A percentile compares a stretch with the other conserved stretches of the same genome.
Conservation (phyloP, 352 stramenopile genomes). For the Sclerospora graminicola region DNA sequence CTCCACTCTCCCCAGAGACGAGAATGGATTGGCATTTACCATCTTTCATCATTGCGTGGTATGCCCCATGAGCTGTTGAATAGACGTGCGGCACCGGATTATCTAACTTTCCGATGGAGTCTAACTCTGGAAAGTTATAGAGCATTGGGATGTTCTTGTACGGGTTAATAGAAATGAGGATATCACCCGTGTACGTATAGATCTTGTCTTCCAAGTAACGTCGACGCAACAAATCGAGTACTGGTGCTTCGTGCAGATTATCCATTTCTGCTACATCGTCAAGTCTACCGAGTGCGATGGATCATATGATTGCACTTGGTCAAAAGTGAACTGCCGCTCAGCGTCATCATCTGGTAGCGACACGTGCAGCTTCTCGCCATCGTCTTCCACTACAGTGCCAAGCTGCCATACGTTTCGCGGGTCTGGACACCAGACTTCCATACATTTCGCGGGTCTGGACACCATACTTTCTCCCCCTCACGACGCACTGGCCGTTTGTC, state of each 20-base stretch:
- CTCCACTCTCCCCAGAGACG: constrained; percentile 79
- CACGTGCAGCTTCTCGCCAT: constrained; percentile 79
- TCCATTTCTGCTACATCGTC: constrained; percentile 90
- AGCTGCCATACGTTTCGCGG: constrained; percentile 82
- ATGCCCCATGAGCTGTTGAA: constrained; percentile 73
- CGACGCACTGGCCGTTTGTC: constrained; percentile 43
- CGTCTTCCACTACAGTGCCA: constrained; percentile 77
- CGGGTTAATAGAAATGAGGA: constrained; percentile 94
- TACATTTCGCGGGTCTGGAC: too few relatives aligned
- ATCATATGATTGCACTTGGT: constrained; percentile 86
- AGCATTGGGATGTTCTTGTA: constrained; percentile 92
- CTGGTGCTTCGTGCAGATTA: constrained; percentile 86
- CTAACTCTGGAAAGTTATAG: constrained; percentile 87
- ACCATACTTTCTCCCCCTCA: constrained; percentile 84
- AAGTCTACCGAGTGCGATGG: constrained; percentile 83
- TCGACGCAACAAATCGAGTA: constrained; percentile 81
- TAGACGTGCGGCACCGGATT: constrained; percentile 83
- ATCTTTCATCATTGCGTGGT: constrained; percentile 66
- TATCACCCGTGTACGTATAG: constrained; percentile 93
- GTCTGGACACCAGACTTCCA: constrained; percentile 78
- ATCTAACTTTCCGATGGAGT: constrained; percentile 77
- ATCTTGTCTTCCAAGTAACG: constrained; percentile 89
- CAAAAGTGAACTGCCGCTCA: constrained; percentile 71
- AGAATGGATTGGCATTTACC: constrained; percentile 83
- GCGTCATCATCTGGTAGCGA: constrained; percentile 65